Percentiles rank a stretch among this genome's conserved stretches.
Conservation (phyloP, 1,284 basidiomycete species). For the Rugosomyces carneus region DNA sequence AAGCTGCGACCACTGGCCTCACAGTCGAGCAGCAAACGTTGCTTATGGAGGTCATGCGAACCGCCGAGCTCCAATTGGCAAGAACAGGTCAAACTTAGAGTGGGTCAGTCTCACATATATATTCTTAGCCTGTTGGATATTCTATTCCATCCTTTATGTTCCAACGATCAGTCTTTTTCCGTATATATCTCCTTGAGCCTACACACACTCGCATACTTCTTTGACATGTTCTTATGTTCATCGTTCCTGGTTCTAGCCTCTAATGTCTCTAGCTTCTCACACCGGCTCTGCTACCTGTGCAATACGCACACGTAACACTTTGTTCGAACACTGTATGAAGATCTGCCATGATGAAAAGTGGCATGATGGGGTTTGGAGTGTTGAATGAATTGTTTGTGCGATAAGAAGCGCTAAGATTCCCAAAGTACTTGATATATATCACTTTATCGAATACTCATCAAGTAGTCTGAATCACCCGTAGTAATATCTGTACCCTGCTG, state of each 20-base stretch:
- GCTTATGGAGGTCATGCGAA: conserved; percentile 76
- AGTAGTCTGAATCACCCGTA: too few species aligned
- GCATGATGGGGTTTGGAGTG: too few species aligned
- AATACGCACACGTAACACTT: background rate
- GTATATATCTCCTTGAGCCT: conserved; percentile 6
- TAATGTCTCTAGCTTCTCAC: conserved; percentile 6
- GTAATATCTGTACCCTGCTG: too few species aligned
- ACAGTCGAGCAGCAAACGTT: conserved; percentile 68
- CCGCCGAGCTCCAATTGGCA: conserved; percentile 38
- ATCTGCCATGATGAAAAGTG: background rate
- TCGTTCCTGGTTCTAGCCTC: conserved; percentile 4
- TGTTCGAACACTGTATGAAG: background rate
- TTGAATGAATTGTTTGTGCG: too few species aligned
- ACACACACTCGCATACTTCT: conserved; percentile 5
- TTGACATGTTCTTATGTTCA: conserved; percentile 2
- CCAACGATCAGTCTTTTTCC: conserved; percentile 6
- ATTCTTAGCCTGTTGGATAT: conserved; percentile 9
- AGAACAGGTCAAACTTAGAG: conserved; percentile 6
- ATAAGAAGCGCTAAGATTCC: background rate
- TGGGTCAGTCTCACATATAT: conserved; percentile 2
- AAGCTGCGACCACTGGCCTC: conserved; percentile 64
- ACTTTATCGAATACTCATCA: too few species aligned
- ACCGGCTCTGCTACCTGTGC: background rate
- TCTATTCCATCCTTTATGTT: conserved; percentile 12
- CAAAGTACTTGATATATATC: too few species aligned